Evolutionary conservation across 2,329 filamentous ascomycete genomes (phyloP), one percentile per base, ranked within the genome.

Genomic region (Colletotrichum endophyticum): DNA sequence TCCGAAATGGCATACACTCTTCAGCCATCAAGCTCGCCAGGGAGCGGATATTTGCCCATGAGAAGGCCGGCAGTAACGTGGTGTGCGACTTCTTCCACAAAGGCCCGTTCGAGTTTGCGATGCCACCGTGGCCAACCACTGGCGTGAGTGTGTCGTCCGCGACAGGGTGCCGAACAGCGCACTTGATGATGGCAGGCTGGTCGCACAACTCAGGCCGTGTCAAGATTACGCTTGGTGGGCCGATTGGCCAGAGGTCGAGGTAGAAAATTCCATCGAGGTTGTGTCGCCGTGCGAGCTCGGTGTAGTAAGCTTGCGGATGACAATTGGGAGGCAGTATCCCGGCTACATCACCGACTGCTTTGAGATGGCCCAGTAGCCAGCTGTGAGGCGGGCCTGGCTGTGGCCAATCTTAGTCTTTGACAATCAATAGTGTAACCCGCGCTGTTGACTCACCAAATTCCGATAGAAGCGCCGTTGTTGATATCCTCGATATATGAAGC

Each of bases 51-150:
- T 53, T 53, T 22, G 44, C 44, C 44, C 44, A 53, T 22, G 44
- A 53, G n/a, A 53, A 53, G 12, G 44, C 44, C n/a, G 44, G 44
- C n/a, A 53, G 12, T n/a, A 53, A 22, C 11, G n/a, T 53, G 6
- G 44, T 53, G n/a, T 53, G 44, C 44, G 44, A 53, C n/a, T 53
- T 53, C 44, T 53, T 53, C 44, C 44, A 53, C n/a, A 53, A 8
- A 22, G 44, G n/a, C 44, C 44, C 44, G 6, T 53, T 53, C 44
- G 44, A 53, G 44, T 53, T 53, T 13, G 44, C 44, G n/a, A 53
- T 53, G n/a, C 44, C 44, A 53, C n/a, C 44, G n/a, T 53, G 44
- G 5, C 44, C 44, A 22, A 53, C 44, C 44, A 53, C 44, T 13
- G 44, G 44, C 0, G 44, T 53, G 11, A 53, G 44, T 5, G 44